phyloP scores from a whole-genome alignment of 1,139 yeast genomes.

The Geotrichum aggregatum region DNA sequence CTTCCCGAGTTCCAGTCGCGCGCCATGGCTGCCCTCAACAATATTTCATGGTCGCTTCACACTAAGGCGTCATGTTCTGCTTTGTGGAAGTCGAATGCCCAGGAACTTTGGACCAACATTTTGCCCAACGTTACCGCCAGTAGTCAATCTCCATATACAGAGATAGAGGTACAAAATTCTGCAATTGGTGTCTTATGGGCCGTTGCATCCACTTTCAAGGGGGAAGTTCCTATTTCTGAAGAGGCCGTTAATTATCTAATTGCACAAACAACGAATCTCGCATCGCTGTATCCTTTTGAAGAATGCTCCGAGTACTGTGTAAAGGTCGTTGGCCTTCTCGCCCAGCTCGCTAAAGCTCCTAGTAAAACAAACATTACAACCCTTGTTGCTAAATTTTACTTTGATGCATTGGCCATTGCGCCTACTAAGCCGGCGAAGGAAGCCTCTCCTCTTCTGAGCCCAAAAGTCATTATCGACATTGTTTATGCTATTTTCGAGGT shows the following conservation, averaged over 20 bases:
- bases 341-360: conserved; percentile 47
- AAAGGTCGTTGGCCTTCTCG: conserved; percentile 48
- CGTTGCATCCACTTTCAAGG: conserved; percentile 46
- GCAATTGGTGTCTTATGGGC: conserved; percentile 63
- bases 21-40: conserved; percentile 64
- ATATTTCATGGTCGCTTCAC: conserved; percentile 42
- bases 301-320: conserved; percentile 30
- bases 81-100: conserved; percentile 32
- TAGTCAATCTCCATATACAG: conserved; percentile 29
- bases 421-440: conserved; percentile 6
- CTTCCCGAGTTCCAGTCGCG: conserved; percentile 40
- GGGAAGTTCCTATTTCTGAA: conserved; percentile 30
- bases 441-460: conserved; percentile 37
- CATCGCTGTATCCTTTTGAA: conserved; percentile 24
- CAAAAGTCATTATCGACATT: conserved; percentile 51
- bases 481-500: conserved; percentile 68
- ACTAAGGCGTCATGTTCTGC: conserved; percentile 23
- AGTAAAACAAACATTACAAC: conserved; percentile 47
- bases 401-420: conserved; percentile 21
- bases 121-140: conserved; percentile 22
- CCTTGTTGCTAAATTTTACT: conserved; percentile 27
- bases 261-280: conserved; percentile 19
- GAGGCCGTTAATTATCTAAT: conserved; percentile 26
- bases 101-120: conserved; percentile 32
- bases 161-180: conserved; percentile 44